Conservation (phyloP, 192 early-diverging fungal genomes). For the Dissophora globulifera region DNA sequence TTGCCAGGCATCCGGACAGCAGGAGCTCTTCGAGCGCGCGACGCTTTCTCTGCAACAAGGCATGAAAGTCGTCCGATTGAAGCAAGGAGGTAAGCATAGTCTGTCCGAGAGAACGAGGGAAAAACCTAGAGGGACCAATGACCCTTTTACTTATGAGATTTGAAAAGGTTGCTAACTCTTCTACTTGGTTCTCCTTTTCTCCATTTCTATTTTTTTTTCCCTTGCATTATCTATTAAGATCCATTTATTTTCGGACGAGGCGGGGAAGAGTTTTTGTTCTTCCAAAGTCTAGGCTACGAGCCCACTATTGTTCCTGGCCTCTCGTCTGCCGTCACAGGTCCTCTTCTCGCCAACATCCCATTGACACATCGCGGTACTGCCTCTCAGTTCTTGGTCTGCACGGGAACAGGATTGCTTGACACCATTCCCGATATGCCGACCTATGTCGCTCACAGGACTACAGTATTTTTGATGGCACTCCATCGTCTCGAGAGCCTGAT, state of each 20-base stretch:
- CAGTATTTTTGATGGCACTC: constrained; percentile 88
- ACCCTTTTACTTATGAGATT: too few relatives aligned
- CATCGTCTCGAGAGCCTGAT: constrained; percentile 72
- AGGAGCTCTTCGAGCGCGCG: constrained; percentile 77
- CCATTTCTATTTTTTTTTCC: not conserved
- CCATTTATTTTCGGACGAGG: constrained; percentile 95
- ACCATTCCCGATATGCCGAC: constrained; percentile 80
- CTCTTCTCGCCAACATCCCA: constrained; percentile 81
- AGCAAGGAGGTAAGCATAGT: constrained; percentile 83
- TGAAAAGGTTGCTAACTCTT: too few relatives aligned
- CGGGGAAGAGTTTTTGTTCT: constrained; percentile 88
- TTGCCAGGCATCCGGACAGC: constrained; percentile 79
- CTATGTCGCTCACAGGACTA: constrained; percentile 74
- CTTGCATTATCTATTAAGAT: too few relatives aligned
- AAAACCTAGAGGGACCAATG: too few relatives aligned
- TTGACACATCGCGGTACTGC: constrained; percentile 89
- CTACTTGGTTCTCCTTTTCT: not conserved
- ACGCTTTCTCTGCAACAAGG: constrained; percentile 72
- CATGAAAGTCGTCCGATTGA: constrained; percentile 84
- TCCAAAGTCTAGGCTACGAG: constrained; percentile 75
- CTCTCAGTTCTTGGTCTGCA: constrained; percentile 84
- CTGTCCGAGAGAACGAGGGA: too few relatives aligned
- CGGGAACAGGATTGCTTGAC: constrained; percentile 81
- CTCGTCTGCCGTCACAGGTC: constrained; percentile 78
- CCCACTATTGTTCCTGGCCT: constrained; percentile 81